These are phyloP conservation scores for Poteriospumella lacustris DNA, from an alignment of 108 stramenopile genomes.

Conservation along the genomic window DNA sequence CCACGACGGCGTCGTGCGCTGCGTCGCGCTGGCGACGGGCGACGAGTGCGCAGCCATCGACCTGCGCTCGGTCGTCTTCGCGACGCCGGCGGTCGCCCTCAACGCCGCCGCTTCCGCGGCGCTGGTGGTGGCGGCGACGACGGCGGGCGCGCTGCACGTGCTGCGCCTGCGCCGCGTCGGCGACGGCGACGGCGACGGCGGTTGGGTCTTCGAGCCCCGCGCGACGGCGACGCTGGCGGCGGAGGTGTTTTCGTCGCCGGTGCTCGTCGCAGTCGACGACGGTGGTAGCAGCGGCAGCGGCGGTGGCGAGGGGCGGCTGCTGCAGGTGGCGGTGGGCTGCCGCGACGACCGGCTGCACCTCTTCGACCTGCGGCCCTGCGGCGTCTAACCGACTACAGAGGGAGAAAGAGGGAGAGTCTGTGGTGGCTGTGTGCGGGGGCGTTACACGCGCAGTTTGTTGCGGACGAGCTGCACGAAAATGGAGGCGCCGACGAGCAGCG, in stretches of 20 bases:
- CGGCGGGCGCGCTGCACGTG: background rate
- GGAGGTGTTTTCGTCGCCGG: constrained; percentile 3
- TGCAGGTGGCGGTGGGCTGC: too few species aligned
- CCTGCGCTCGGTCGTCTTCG: background rate
- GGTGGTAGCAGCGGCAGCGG: too few species aligned
- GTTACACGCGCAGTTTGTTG: too few species aligned
- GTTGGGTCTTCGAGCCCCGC: background rate
- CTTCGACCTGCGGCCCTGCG: too few species aligned
- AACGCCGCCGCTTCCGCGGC: too few species aligned
- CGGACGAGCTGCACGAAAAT: constrained; percentile 23
- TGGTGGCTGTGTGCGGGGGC: too few species aligned
- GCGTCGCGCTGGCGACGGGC: background rate
- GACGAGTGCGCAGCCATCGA: background rate
- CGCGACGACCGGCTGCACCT: too few species aligned
- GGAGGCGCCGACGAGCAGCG: constrained; percentile 2
- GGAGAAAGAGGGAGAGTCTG: too few species aligned
- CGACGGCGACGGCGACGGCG: background rate
- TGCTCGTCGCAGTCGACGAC: too few species aligned
- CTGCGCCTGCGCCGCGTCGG: background rate
- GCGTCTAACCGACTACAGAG: too few species aligned
- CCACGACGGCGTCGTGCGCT: background rate
- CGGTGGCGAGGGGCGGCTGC: too few species aligned
- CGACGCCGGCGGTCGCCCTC: background rate
- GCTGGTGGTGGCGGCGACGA: background rate
- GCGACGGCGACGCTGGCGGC: background rate